Evolutionary conservation across 2,329 filamentous ascomycete species (phyloP), one percentile per base, ranked within the genome.

Genomic region (Penicillium sclerotigenum): DNA sequence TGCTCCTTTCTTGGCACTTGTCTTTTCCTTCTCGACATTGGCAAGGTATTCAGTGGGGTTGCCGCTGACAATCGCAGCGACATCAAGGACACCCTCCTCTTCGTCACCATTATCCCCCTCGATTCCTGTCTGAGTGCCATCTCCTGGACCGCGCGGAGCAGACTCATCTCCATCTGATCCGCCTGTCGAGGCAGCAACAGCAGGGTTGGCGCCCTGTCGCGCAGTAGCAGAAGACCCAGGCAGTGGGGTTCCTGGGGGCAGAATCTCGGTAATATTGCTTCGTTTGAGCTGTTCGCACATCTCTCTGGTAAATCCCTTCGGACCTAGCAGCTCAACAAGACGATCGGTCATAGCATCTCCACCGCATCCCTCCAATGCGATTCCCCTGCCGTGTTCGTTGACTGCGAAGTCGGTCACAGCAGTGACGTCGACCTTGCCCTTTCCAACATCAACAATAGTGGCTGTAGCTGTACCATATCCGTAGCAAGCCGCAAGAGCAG

Each of bases 341-440:
- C 85, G 82, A 65, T 83, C 81, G 0, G 93, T 97, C 79, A 97
- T 90, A 2, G 88, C 85, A 66, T 97, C 89, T 48, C 94, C 94
- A 61, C 94, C 94, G 58, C 90, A 94, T 14, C 86, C 77, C 50
- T 82, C 68, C 63, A 89, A 58, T 60, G 86, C 75, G 70, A 84
- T 72, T 71, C 87, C 75, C 81, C 83, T 74, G 69, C 85, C 81
- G 68, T 86, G 77, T 75, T 89, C 81, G 73, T 91, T 81, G 77
- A 95, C 83, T 43, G 86, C 77, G 66, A 89, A 93, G 59, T 97
- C 93, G 56, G 87, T 87, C 47, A 99, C 86, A 54, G 92, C 93
- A 0, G 91, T 96, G 20, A 99, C 84, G 67, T 99, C 92, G 24
- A 93, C 90, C 77, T 97, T 97, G 67, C 90, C 86, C 71, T 87